A percentile compares a stretch with the other conserved stretches of the same genome.
Evolutionary conservation across 2,329 filamentous ascomycete genomes (phyloP).

Genomic region (Colletotrichum lentis): DNA sequence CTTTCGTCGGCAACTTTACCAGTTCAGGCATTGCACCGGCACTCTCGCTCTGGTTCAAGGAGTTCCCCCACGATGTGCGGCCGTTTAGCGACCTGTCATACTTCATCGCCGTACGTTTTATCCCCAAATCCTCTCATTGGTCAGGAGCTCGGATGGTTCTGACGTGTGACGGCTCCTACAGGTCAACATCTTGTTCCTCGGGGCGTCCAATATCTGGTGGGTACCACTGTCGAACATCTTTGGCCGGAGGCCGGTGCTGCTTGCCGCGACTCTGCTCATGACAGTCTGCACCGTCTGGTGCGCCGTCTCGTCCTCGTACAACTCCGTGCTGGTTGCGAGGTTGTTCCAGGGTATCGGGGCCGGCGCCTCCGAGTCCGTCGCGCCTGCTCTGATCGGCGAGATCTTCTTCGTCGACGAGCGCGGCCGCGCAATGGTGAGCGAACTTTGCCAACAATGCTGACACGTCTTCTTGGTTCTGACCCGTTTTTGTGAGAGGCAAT

Average conservation of each 20-base stretch:
- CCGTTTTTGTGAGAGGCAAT: constrained; percentile 40
- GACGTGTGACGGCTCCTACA: constrained; percentile 18
- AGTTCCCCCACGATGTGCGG: constrained; percentile 43
- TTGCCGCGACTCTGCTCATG: constrained; percentile 45
- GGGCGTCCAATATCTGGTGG: constrained; percentile 48
- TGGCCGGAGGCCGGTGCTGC: constrained; percentile 46
- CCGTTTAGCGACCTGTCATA: constrained; percentile 43
- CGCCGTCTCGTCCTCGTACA: constrained; percentile 40
- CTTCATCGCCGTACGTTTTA: constrained; percentile 45
- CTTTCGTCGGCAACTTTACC: constrained; percentile 48
- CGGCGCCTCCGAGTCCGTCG: constrained; percentile 48
- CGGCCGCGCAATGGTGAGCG: constrained; percentile 46
- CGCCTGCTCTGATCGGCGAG: constrained; percentile 47
- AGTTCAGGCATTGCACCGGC: constrained; percentile 47
- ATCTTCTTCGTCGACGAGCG: constrained; percentile 50
- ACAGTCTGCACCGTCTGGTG: constrained; percentile 43
- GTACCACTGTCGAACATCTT: constrained; percentile 50
- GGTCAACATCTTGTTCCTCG: constrained; percentile 48
- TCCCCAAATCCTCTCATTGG: background rate
- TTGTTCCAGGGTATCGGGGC: constrained; percentile 48
- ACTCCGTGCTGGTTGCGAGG: constrained; percentile 43
- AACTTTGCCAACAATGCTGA: background rate
- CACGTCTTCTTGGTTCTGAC: background rate
- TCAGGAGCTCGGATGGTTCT: background rate
- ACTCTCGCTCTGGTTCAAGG: constrained; percentile 45